Evolutionary conservation across 2,329 filamentous ascomycete genomes (phyloP), one percentile per base, ranked within the genome.

Genomic region (Aureobasidium vineae): DNA sequence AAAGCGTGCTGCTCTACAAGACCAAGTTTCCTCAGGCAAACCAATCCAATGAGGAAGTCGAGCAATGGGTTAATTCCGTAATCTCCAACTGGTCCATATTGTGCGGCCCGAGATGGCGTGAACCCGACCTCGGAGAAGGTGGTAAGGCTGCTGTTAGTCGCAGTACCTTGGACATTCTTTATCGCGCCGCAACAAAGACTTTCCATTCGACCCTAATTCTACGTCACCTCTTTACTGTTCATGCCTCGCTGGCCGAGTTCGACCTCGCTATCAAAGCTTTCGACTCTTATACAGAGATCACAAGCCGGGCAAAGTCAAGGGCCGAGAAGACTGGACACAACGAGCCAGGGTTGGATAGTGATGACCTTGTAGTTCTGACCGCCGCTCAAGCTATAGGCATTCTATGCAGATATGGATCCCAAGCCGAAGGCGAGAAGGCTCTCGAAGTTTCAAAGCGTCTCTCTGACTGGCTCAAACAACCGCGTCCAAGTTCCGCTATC

Each of bases 131-230:
- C 33, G 92, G 91, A 3, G 86, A 89, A 72, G 92, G 90, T 6
- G 93, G 92, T 10, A 90, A 92, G 71, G 87, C 89, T 73, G 86
- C 84, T 26, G 80, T 94, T 21, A 90, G 90, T 69, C 87, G 89
- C 64, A 88, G 88, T 60, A 87, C 96, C 38, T 84, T 99, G 47
- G 93, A 88, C 38, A 90, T 92, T 33, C 83, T 99, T 7, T 99
- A 98, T 77, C 89, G 90, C 45, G 91, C 93, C 26, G 91, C 94
- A 8, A 92, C 90, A 11, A 97, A 95, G 77, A 97, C 93, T 0
- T 99, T 95, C 74, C 95, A 99, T 77, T 99, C 95, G 1, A 96
- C 94, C 1, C 82, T 92, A 11, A 90, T 98, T 69, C 80, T 99
- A 36, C 85, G 94, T 67, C 86, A 93, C 72, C 83, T 99, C 0